Evolutionary conservation across 306 rosid species (phyloP), one percentile per base, ranked within the genome.

Genomic region (Acmispon strigosus): DNA sequence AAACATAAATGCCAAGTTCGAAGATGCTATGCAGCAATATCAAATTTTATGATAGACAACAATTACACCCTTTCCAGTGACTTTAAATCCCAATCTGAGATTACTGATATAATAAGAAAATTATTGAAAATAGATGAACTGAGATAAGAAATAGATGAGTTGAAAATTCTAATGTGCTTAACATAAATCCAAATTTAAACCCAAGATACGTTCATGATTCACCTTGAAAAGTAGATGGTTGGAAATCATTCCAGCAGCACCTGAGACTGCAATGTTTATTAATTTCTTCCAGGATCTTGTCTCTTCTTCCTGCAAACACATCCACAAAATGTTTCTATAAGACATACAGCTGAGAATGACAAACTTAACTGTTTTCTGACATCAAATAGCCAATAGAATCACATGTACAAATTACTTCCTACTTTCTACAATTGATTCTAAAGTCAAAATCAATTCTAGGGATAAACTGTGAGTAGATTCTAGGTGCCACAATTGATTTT

Each of bases 161-260:
- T 57, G 13, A 59, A 59, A 59, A 7, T 15, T 43, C 49, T 24
- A 37, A 32, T 32, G 39, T 64, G 51, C n/a, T 50, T 8, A 34
- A 67, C 70, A 32, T 32, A 17, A 16, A 11, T 51, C 54, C 24
- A 24, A 41, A 49, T 63, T 41, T 20, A 43, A 43, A 41, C 48
- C 32, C 27, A 39, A 77, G 62, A 71, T 44, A 72, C 81, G n/a
- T n/a, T n/a, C n/a, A n/a, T n/a, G n/a, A n/a, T n/a, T n/a, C 69
- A 91, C 99, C 86, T 94, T 91, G 84, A 94, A 94, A 53, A 94
- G 96, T 11, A 94, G 89, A 76, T 94, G 99, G 78, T 94, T 94
- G 20, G 97, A 82, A 74, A 94, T 94, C 99, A 91, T 94, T 56
- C 99, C 99, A 36, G 99, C 99, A 56, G 99, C 99, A 56, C 97